These are phyloP conservation scores for Aleurites moluccanus DNA, from an alignment of 441 rosid genomes.

Conservation along the genomic window DNA sequence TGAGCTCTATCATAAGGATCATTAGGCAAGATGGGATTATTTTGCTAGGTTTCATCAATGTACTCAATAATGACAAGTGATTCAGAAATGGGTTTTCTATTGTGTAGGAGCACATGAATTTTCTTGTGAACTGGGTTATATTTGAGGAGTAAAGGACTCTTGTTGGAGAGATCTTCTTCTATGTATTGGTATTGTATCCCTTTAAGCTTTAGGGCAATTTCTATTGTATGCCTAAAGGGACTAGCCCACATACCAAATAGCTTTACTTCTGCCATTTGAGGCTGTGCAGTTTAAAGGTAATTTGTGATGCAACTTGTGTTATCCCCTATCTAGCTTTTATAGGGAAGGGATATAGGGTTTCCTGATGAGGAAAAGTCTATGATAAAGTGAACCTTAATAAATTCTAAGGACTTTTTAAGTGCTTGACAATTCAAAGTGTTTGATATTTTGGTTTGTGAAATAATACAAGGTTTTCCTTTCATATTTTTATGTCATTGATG, in stretches of 20 bases:
- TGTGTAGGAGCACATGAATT: conserved; percentile 44
- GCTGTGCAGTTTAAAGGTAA: not conserved
- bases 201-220: conserved; percentile 48
- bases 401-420: too few species aligned
- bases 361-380: not conserved
- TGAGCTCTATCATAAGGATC: not conserved
- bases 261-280: conserved; percentile 35
- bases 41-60: conserved; percentile 8
- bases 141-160: conserved; percentile 37
- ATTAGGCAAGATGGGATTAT: conserved; percentile 8
- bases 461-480: too few species aligned
- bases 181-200: conserved; percentile 39
- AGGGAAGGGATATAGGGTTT: not conserved
- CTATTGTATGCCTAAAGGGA: conserved; percentile 40
- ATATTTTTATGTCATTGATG: too few species aligned
- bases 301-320: not conserved
- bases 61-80: conserved; percentile 43
- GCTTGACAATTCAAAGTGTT: too few species aligned
- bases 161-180: conserved; percentile 38
- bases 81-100: conserved; percentile 40
- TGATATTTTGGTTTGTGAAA: too few species aligned
- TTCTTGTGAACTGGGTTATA: conserved; percentile 42
- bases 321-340: too few species aligned
- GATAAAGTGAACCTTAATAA: too few species aligned
- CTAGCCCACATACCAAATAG: conserved; percentile 43